These are phyloP conservation scores for Entophlyctis helioformis DNA, from an alignment of 192 early-diverging fungal genomes.

Conservation along the genomic window DNA sequence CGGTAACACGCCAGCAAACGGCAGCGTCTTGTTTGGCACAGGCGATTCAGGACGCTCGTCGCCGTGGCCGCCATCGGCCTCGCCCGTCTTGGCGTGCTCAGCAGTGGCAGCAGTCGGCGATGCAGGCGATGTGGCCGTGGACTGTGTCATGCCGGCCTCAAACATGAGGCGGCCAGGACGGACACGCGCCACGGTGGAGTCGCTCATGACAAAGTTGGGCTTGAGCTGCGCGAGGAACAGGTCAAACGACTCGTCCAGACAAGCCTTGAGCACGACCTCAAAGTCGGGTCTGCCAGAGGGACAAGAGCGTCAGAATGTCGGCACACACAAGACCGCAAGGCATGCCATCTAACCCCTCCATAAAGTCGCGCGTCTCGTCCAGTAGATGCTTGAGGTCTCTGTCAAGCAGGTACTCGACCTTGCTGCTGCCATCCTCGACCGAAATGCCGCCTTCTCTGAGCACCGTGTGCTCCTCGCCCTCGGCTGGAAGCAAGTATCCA, in stretches of 20 bases:
- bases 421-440: conserved; percentile 5
- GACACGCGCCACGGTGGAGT: neutral
- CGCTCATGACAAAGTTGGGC: conserved; percentile 14
- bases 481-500: conserved; percentile 48
- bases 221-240: conserved; percentile 11
- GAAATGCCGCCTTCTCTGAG: conserved; percentile 39
- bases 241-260: conserved; percentile 26
- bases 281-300: conserved; percentile 17
- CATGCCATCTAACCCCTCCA: conserved; percentile 50
- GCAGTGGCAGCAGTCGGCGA: neutral
- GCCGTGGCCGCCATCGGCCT: conserved; percentile 50
- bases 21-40: conserved; percentile 13
- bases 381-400: conserved; percentile 56
- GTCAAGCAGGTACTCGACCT: conserved; percentile 35
- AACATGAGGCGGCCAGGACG: neutral
- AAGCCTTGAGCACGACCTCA: conserved; percentile 7
- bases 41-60: conserved; percentile 59
- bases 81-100: neutral
- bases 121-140: too few relatives aligned
- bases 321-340: neutral
- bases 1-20: conserved; percentile 25
- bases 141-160: neutral
- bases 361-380: conserved; percentile 80
- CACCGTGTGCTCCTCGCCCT: conserved; percentile 49
- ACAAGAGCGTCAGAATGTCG: conserved; percentile 1